phyloP scores from a whole-genome alignment of 192 early-diverging fungal genomes.

The Entomortierella lignicola region DNA sequence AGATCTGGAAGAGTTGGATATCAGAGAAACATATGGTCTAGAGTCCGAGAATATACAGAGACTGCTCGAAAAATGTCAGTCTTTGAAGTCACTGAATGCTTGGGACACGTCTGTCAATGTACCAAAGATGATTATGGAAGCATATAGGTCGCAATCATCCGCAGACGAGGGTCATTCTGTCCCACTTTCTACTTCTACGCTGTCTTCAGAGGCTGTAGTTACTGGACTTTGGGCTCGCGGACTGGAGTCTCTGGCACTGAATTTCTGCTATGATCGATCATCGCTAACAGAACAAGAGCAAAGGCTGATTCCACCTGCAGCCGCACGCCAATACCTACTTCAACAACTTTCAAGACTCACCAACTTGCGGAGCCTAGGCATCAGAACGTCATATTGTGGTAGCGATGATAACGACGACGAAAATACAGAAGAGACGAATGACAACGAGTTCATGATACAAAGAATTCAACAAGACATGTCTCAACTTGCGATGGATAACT shows the following conservation, averaged over 20 bases:
- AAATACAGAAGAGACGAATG: neutral
- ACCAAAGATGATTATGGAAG: constrained; percentile 19
- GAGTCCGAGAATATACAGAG: constrained; percentile 7
- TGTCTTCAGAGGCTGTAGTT: neutral
- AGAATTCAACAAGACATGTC: constrained; percentile 5
- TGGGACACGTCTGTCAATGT: constrained; percentile 14
- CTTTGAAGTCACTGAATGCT: constrained; percentile 8
- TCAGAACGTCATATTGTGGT: constrained; percentile 1
- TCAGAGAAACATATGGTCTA: constrained; percentile 9
- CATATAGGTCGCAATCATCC: constrained; percentile 6
- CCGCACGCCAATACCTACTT: constrained; percentile 18
- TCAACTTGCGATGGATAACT: constrained; percentile 1
- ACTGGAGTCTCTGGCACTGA: constrained; percentile 7
- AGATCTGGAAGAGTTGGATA: constrained; percentile 12
- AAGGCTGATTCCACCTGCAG: constrained; percentile 1
- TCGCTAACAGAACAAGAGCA: constrained; percentile 3
- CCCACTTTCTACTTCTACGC: neutral
- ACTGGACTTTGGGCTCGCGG: constrained; percentile 12
- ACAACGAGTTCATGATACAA: constrained; percentile 1
- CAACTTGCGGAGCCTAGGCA: constrained; percentile 6
- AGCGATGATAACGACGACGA: neutral
- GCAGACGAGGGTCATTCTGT: neutral
- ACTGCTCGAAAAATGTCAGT: neutral
- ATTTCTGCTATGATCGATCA: constrained; percentile 13
- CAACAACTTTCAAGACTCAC: constrained; percentile 16